Evolutionary conservation across 2,329 filamentous ascomycete genomes (phyloP), one percentile per base, ranked within the genome.

Genomic region (Clonostachys rosea): DNA sequence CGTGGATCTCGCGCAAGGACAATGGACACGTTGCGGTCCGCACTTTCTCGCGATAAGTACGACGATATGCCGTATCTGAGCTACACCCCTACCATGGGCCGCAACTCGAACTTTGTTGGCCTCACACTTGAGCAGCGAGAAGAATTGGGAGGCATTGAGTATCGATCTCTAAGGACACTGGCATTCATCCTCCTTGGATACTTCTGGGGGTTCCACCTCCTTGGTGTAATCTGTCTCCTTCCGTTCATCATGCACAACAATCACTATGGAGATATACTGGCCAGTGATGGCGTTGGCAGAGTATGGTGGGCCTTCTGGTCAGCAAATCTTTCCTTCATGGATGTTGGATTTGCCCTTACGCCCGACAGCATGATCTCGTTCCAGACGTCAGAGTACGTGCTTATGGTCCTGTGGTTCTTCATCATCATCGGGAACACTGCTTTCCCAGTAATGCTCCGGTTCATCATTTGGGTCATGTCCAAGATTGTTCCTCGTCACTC

Each of bases 301-400:
- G 78, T 81, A 0, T 99, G 94, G 94, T 99, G 94, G 87, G 91
- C 82, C 0, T 83, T 99, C 55, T 99, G 92, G 69, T 96, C 89
- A 0, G 72, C 91, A 13, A 89, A 83, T 43, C 94, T 91, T 39
- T 80, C 91, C 47, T 96, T 99, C 67, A 96, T 92, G 67, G 92
- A 99, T 69, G 70, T 97, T n/a, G 94, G 94, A 11, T 92, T 91
- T 57, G 92, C 91, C 2, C 72, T 99, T 53, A 97, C 91, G 0
- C 87, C 91, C 0, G 89, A 97, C 67, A 96, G 91, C 55, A 96
- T 99, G 91, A 78, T 83, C 40, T 92, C 89, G 0, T 97, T 97
- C 64, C 84, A 89, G 56, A 79, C 73, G 9, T 89, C 90, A 1
- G 73, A 87, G 7, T 87, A 89, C 56, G 83, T 87, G 1, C 73